Evolutionary conservation across 495 filamentous ascomycete species (phyloP).

Genomic region (Rhypophila decipiens): DNA sequence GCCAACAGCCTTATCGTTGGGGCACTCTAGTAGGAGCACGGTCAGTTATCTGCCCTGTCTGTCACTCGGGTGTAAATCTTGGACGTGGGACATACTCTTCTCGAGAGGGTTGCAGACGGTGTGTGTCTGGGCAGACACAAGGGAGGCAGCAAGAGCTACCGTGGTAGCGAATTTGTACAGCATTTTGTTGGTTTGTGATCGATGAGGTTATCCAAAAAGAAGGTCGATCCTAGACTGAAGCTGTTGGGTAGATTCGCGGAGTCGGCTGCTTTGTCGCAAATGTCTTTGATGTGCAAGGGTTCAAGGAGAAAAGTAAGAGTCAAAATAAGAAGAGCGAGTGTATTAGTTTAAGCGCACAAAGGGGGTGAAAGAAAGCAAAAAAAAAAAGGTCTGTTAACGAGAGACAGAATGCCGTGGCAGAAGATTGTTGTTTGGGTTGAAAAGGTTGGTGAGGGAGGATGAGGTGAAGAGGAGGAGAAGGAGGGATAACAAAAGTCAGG

Average conservation of each 20-base stretch:
- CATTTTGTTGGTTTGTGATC: constrained; percentile 20
- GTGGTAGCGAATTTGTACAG: constrained; percentile 35
- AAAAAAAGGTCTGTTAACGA: constrained; percentile 1
- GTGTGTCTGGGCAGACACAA: constrained; percentile 65
- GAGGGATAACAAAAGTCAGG: neutral
- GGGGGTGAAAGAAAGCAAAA: neutral
- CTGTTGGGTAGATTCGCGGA: neutral
- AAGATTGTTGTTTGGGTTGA: neutral
- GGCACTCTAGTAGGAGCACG: constrained; percentile 46
- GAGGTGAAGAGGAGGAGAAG: neutral
- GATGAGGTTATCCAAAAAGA: neutral
- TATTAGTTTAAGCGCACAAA: too few relatives aligned
- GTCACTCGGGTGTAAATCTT: neutral
- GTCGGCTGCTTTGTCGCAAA: neutral
- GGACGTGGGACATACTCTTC: constrained; percentile 46
- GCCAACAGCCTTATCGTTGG: constrained; percentile 68
- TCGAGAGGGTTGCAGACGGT: constrained; percentile 68
- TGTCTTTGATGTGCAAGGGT: too few relatives aligned
- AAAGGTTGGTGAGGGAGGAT: neutral
- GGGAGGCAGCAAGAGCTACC: constrained; percentile 35
- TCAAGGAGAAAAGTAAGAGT: neutral
- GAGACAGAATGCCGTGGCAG: constrained; percentile 1
- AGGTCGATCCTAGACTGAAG: neutral
- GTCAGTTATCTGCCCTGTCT: neutral
- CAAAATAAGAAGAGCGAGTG: constrained; percentile 2